Base-by-base conservation (phyloP, 306 rosid genomes). In the Cotoneaster glaucophyllus region DNA sequence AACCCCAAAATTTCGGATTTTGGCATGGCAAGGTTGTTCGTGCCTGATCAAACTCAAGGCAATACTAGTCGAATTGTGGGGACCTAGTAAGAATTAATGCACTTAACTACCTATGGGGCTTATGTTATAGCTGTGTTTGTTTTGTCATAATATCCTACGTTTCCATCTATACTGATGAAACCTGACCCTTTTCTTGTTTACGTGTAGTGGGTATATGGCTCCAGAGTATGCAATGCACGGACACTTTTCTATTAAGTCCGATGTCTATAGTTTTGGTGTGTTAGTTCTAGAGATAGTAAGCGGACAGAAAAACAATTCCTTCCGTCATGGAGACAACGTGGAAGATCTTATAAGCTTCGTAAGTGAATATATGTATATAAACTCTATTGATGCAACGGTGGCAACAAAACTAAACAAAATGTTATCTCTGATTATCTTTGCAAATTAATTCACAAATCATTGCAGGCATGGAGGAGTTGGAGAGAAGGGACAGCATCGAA, bases 381-480 rank as follows among this genome's bases (percentile, higher is more conserved):
- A 1, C 43, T 6, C 19, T n/a, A 15, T 10, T 4, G 21, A 31
- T 65, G n/a, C 25, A 34, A 21, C 34, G 34, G 17, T 4, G 11
- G 24, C 8, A 65, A 48, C 8, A 48, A 15, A 18, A 61, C 28
- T 6, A 18, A 26, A 8, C n/a, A 50, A 48, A 48, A 69, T 28
- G 0, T 17, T 5, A 28, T 21, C 41, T 18, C 45, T 70, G 18
- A 26, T 50, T 31, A 8, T 63, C 31, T 26, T 4, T 26, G 12
- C 41, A 56, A 56, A 56, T 56, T 18, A 26, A 17, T 5, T 29
- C 62, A 50, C 6, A 70, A 70, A 70, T 29, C 62, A 26, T 41
- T 68, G 72, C 8, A 68, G 57, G 72, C 57, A 25, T 68, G 37
- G 72, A 68, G 29, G n/a, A 68, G 74, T 28, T 70, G 62, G 58